Conservation (phyloP, 306 rosid species). For the Ormosia emarginata region DNA sequence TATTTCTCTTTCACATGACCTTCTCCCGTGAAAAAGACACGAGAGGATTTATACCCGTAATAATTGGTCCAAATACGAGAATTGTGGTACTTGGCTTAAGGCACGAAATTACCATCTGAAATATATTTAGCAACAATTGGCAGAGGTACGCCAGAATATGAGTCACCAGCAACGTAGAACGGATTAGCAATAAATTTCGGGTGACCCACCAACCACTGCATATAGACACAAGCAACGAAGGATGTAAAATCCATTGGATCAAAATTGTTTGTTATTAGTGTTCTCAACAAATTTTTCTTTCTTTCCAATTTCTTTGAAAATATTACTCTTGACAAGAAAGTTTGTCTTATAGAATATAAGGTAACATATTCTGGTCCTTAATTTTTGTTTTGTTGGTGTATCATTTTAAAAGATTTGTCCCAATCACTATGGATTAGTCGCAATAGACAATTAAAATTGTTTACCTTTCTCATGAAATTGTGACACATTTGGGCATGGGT, state of each 20-base stretch:
- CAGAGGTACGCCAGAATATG: constrained; percentile 23
- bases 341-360: neutral
- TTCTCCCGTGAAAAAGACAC: too few relatives aligned
- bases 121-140: constrained; percentile 28
- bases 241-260: neutral
- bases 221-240: neutral
- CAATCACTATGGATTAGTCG: neutral
- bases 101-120: constrained; percentile 17
- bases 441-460: neutral
- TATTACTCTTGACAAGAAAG: neutral
- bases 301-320: neutral
- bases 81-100: neutral
- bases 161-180: constrained; percentile 34
- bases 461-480: neutral
- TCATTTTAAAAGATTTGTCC: neutral
- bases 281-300: neutral
- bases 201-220: constrained; percentile 33
- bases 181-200: constrained; percentile 25
- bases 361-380: neutral
- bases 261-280: neutral
- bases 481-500: neutral
- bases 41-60: too few relatives aligned
- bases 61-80: neutral
- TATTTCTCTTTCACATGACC: too few relatives aligned
- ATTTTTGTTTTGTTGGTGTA: neutral